phyloP scores from a whole-genome alignment of 345 rosid genomes.

The Eucalyptus camaldulensis region DNA sequence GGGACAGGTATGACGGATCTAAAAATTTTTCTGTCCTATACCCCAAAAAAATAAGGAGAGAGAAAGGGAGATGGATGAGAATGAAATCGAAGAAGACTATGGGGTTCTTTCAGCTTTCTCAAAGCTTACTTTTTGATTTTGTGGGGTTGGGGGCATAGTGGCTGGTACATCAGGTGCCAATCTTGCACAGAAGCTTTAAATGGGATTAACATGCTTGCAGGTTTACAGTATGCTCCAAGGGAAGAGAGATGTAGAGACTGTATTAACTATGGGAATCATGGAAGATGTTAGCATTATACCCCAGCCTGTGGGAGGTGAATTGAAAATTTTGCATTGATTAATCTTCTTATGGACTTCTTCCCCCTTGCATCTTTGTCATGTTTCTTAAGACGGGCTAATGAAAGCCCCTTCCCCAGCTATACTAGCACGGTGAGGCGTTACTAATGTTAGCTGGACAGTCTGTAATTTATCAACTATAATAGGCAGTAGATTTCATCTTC shows the following conservation, averaged over 20 bases:
- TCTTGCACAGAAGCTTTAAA: background rate
- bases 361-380: background rate
- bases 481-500: background rate
- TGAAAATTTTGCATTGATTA: background rate
- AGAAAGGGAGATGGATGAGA: background rate
- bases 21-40: background rate
- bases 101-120: background rate
- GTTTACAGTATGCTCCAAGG: constrained; percentile 96
- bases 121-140: background rate
- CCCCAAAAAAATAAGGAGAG: background rate
- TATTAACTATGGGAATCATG: constrained; percentile 92
- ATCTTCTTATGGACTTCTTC: background rate
- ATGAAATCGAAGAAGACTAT: background rate
- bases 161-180: background rate
- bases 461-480: background rate
- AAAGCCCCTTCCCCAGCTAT: background rate
- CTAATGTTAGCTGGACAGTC: background rate
- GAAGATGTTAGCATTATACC: constrained; percentile 93
- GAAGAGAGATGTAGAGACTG: constrained; percentile 87
- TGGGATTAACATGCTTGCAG: constrained; percentile 14
- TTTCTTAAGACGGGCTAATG: background rate
- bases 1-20: constrained; percentile 54
- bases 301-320: constrained; percentile 93
- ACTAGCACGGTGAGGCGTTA: background rate
- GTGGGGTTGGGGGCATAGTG: background rate